Conservation (phyloP, 257 asterid genomes). For the Capsicum chinense region DNA sequence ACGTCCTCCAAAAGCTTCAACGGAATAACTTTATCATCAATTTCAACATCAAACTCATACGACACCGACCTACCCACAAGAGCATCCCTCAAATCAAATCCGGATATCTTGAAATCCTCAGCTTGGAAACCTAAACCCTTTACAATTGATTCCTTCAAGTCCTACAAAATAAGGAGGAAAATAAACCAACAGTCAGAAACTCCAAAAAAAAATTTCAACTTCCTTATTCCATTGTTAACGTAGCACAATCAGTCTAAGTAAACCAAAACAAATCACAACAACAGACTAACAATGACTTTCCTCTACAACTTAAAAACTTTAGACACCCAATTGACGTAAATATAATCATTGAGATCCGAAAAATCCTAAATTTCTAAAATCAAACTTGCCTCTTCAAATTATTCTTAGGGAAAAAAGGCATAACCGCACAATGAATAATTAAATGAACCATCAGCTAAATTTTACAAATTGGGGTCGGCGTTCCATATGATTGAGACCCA, state of each 20-base stretch:
- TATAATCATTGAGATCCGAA: not conserved
- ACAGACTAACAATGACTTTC: not conserved
- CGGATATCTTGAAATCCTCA: constrained; percentile 78
- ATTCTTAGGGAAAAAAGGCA: not conserved
- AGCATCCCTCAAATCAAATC: constrained; percentile 89
- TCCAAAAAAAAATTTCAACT: not conserved
- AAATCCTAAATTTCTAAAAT: not conserved
- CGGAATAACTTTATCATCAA: constrained; percentile 79
- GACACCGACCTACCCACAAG: constrained; percentile 85
- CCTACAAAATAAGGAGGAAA: constrained; percentile 45
- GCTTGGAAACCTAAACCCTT: constrained; percentile 89
- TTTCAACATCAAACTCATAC: constrained; percentile 89
- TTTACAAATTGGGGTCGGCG: not conserved
- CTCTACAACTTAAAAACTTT: not conserved
- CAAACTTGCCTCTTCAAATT: not conserved
- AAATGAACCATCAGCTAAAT: not conserved
- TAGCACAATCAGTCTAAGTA: not conserved
- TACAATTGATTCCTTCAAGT: constrained; percentile 83
- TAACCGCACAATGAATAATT: not conserved
- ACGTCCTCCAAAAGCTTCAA: constrained; percentile 95
- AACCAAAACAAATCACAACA: not conserved
- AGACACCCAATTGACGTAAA: not conserved
- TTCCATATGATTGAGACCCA: not conserved
- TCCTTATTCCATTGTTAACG: too few relatives aligned
- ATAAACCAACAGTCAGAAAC: not conserved